phyloP scores from a whole-genome alignment of 2,329 filamentous ascomycete species.

The Colletotrichum musicola region DNA sequence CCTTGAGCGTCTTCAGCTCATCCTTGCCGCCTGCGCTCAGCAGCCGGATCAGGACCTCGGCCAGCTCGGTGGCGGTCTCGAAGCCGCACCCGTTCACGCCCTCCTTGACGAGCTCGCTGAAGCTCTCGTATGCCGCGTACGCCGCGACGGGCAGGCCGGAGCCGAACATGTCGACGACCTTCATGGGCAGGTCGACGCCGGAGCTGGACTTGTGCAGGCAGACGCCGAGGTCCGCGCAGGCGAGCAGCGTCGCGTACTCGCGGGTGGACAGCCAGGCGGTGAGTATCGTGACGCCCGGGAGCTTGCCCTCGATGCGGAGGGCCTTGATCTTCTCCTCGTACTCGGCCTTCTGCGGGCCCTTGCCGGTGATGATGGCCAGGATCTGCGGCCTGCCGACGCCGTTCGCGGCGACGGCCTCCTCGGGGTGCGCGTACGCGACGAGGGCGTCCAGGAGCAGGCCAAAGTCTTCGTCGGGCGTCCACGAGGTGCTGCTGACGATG shows the following conservation, averaged over 20 bases:
- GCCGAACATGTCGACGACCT: slow-evolving; percentile 99
- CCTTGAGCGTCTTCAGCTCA: slow-evolving; percentile 72
- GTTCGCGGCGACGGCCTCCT: slow-evolving; percentile 54
- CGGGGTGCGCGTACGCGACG: slow-evolving; percentile 72
- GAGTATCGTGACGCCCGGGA: slow-evolving; percentile 77
- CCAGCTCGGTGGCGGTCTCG: slow-evolving; percentile 75
- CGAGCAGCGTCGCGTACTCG: slow-evolving; percentile 88
- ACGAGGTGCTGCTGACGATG: slow-evolving; percentile 93
- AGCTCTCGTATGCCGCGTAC: slow-evolving; percentile 88
- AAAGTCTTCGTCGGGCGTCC: slow-evolving; percentile 98
- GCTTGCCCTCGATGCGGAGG: slow-evolving; percentile 71
- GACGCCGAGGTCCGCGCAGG: slow-evolving; percentile 88
- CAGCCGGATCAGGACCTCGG: slow-evolving; percentile 72
- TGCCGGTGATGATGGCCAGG: slow-evolving; percentile 94
- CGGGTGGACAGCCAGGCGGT: slow-evolving; percentile 88
- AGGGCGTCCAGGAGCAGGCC: slow-evolving; percentile 86
- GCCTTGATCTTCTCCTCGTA: slow-evolving; percentile 77
- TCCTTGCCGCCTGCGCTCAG: slow-evolving; percentile 64
- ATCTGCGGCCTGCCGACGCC: slow-evolving; percentile 58
- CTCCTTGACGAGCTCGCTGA: slow-evolving; percentile 90
- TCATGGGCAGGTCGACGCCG: slow-evolving; percentile 97
- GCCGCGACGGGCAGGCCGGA: slow-evolving; percentile 91
- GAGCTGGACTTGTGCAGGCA: slow-evolving; percentile 94
- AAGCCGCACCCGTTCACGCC: slow-evolving; percentile 90
- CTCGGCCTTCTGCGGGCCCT: slow-evolving; percentile 84